phyloP scores from a whole-genome alignment of 164 flowering plant species.

The Annona squamosa region DNA sequence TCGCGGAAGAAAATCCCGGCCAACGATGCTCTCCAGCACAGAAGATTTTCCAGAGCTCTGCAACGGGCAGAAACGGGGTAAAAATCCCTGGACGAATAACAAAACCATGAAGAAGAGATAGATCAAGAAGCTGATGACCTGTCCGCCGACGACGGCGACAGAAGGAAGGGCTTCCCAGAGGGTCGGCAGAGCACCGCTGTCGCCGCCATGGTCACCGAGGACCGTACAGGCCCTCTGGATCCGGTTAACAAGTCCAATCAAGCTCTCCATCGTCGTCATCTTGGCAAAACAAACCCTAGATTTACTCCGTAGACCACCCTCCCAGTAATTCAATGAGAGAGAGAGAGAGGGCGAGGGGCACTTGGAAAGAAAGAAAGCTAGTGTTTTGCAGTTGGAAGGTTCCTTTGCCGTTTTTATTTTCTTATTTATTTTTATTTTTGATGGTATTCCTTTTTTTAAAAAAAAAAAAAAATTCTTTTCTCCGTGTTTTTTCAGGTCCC shows the following conservation, averaged over 20 bases:
- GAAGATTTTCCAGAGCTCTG: slow-evolving; percentile 89
- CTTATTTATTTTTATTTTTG: not conserved
- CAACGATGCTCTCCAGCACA: slow-evolving; percentile 79
- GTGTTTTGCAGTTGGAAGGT: not conserved
- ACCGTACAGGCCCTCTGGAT: slow-evolving; percentile 64
- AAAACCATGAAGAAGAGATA: not conserved
- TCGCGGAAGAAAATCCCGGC: slow-evolving; percentile 78
- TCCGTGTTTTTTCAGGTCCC: no score
- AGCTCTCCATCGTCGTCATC: slow-evolving; percentile 61
- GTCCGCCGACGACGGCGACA: slow-evolving; percentile 93
- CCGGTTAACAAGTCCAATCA: slow-evolving; percentile 54
- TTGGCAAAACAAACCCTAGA: not conserved
- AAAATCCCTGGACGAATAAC: not conserved
- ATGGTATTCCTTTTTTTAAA: no score
- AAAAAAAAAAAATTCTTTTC: no score
- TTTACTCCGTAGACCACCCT: not conserved
- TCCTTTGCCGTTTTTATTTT: not conserved
- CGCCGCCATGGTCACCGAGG: slow-evolving; percentile 63
- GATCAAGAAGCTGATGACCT: slow-evolving; percentile 31
- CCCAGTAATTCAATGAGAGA: not conserved
- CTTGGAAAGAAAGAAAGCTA: not conserved
- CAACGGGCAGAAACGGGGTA: slow-evolving; percentile 7
- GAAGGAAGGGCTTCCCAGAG: slow-evolving; percentile 93
- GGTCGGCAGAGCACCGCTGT: slow-evolving; percentile 45
- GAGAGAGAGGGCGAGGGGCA: no score